Conservation (phyloP, 306 rosid species). For the Quillaja saponaria region DNA sequence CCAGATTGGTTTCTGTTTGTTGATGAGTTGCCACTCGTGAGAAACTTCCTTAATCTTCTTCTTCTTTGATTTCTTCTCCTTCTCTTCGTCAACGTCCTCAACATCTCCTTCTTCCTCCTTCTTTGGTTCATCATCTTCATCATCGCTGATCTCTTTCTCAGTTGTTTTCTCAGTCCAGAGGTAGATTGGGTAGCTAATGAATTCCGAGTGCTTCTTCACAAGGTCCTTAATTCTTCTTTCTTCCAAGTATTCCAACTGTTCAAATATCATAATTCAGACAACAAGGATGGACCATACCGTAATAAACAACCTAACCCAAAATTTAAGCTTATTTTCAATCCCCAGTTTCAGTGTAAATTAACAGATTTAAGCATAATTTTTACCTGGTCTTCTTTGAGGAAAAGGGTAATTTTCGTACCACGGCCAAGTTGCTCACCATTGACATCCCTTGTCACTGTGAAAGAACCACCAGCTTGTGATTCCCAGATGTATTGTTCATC, state of each 20-base stretch:
- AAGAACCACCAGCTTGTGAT: conserved; percentile 75
- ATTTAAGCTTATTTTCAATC: no score
- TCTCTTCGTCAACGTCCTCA: conserved; percentile 62
- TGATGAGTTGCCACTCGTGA: conserved; percentile 68
- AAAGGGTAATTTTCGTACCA: conserved; percentile 72
- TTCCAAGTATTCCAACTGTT: conserved; percentile 65
- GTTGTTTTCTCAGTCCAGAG: conserved; percentile 73
- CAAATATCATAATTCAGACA: neutral
- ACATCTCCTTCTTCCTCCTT: conserved; percentile 63
- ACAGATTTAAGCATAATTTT: neutral
- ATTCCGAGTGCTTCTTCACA: conserved; percentile 73
- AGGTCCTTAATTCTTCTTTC: conserved; percentile 74
- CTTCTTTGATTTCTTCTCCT: conserved; percentile 54
- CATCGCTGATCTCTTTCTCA: conserved; percentile 69
- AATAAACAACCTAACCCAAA: no score
- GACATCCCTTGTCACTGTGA: conserved; percentile 63
- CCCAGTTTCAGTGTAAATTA: no score
- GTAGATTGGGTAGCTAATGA: conserved; percentile 65
- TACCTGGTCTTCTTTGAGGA: conserved; percentile 81
- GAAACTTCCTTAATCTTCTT: conserved; percentile 70
- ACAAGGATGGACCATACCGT: neutral
- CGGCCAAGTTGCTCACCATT: conserved; percentile 66
- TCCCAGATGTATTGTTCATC: conserved; percentile 77
- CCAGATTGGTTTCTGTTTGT: conserved; percentile 82
- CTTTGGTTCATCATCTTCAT: conserved; percentile 67